A percentile compares a stretch with the other conserved stretches of the same genome.
Evolutionary conservation across 768 basidiomycete species (phyloP).

Genomic region (Tricholoma terreum): DNA sequence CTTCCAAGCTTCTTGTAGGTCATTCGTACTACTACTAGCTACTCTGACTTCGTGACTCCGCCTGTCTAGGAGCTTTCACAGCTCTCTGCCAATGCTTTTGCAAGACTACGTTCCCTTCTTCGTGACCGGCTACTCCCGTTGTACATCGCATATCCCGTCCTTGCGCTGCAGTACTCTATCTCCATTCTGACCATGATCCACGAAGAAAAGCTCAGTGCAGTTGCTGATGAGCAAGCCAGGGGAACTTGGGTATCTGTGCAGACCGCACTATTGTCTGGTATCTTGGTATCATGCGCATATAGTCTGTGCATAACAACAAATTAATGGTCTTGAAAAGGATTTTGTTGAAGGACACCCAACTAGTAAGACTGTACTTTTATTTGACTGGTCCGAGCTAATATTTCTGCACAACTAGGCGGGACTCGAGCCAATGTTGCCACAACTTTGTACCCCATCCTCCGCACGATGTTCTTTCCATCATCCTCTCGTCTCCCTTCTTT

Average conservation of each 20-base stretch:
- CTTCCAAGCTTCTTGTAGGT: constrained; percentile 42
- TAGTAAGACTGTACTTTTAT: constrained; percentile 15
- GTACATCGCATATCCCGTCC: constrained; percentile 36
- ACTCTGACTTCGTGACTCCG: constrained; percentile 1
- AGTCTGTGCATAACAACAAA: background rate
- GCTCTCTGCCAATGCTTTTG: constrained; percentile 34
- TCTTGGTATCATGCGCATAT: constrained; percentile 34
- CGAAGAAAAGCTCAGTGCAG: constrained; percentile 32
- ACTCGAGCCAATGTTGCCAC: constrained; percentile 25
- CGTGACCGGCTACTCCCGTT: constrained; percentile 42
- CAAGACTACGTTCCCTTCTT: constrained; percentile 38
- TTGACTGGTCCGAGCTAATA: constrained; percentile 18
- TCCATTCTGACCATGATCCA: constrained; percentile 40
- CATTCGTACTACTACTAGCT: background rate
- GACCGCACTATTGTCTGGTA: constrained; percentile 48
- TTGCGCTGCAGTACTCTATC: constrained; percentile 39
- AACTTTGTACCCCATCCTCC: constrained; percentile 21
- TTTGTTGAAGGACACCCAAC: constrained; percentile 29
- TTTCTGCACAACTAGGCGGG: constrained; percentile 33
- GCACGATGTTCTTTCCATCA: constrained; percentile 17
- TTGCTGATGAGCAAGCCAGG: constrained; percentile 12
- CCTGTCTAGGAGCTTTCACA: constrained; percentile 35
- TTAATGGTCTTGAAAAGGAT: constrained; percentile 17
- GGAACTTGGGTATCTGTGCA: constrained; percentile 45
- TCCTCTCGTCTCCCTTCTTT: background rate